Percentiles rank a stretch among this genome's conserved stretches.
Evolutionary conservation across 2,329 filamentous ascomycete genomes (phyloP).

Genomic region (Aspergillus ochraceus): DNA sequence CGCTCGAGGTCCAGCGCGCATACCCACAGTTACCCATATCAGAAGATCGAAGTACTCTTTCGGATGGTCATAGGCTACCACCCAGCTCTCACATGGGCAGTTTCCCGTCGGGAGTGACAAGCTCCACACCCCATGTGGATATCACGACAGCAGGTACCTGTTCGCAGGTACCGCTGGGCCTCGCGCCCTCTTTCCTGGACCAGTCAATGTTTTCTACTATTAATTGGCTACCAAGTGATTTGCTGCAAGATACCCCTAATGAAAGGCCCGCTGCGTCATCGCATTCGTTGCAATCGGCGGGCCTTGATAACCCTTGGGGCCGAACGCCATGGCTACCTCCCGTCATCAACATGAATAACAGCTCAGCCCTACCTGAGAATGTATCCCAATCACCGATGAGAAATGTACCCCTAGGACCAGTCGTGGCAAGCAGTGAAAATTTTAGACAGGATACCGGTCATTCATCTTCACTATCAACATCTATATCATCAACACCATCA

Average conservation of each 20-base stretch:
- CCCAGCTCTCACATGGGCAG: conserved; percentile 11
- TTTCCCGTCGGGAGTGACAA: conserved; percentile 10
- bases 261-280: conserved; percentile 16
- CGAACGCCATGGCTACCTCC: conserved; percentile 31
- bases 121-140: conserved; percentile 16
- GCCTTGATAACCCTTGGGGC: conserved; percentile 19
- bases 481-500: conserved; percentile 8
- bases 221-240: conserved; percentile 39
- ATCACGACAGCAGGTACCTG: conserved; percentile 17
- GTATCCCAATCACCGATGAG: conserved; percentile 21
- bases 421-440: conserved; percentile 11
- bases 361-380: conserved; percentile 17
- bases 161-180: conserved; percentile 21
- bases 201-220: conserved; percentile 31
- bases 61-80: conserved; percentile 4
- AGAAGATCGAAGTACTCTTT: conserved; percentile 7
- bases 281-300: conserved; percentile 19
- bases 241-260: conserved; percentile 21
- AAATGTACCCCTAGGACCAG: conserved; percentile 18
- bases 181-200: conserved; percentile 28
- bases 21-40: conserved; percentile 16
- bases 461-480: conserved; percentile 18
- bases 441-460: conserved; percentile 13
- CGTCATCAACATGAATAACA: conserved; percentile 17
- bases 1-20: conserved; percentile 4